A percentile compares a stretch with the other conserved stretches of the same genome.
These are phyloP conservation scores for Polygonum aviculare DNA, from an alignment of 148 eudicot species.

Conservation along the genomic window DNA sequence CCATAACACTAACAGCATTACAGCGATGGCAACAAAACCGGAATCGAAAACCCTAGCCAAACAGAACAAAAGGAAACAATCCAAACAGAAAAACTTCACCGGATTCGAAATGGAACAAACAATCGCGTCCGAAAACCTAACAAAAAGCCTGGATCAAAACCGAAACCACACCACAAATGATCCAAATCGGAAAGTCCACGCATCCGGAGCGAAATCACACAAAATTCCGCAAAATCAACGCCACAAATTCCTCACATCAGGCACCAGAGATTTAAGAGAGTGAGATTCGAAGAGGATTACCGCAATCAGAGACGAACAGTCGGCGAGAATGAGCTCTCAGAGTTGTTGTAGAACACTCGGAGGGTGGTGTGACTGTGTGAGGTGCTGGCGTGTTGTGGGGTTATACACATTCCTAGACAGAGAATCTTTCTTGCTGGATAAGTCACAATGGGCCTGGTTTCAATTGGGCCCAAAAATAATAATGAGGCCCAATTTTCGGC, in stretches of 20 bases:
- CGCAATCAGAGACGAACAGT: neutral
- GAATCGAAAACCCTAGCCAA: neutral
- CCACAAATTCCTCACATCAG: neutral
- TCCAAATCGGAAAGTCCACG: neutral
- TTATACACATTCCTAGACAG: neutral
- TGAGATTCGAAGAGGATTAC: neutral
- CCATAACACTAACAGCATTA: neutral
- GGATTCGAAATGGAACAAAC: slow-evolving; percentile 6
- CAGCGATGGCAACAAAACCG: neutral
- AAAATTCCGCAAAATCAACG: neutral
- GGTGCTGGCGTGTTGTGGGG: neutral
- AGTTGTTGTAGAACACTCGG: neutral
- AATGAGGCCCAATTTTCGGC: neutral
- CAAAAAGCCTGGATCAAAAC: neutral
- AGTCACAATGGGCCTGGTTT: neutral
- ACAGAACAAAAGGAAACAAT: neutral
- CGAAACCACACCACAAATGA: neutral
- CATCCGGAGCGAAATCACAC: neutral
- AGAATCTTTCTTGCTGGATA: neutral
- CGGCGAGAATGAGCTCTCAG: neutral
- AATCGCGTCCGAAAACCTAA: neutral
- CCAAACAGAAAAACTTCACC: neutral
- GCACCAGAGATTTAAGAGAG: neutral
- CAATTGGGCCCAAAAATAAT: neutral
- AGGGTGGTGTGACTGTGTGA: neutral